Evolutionary conservation across 495 filamentous ascomycete genomes (phyloP), one percentile per base, ranked within the genome.

Genomic region (Lasiosphaeria hispida): DNA sequence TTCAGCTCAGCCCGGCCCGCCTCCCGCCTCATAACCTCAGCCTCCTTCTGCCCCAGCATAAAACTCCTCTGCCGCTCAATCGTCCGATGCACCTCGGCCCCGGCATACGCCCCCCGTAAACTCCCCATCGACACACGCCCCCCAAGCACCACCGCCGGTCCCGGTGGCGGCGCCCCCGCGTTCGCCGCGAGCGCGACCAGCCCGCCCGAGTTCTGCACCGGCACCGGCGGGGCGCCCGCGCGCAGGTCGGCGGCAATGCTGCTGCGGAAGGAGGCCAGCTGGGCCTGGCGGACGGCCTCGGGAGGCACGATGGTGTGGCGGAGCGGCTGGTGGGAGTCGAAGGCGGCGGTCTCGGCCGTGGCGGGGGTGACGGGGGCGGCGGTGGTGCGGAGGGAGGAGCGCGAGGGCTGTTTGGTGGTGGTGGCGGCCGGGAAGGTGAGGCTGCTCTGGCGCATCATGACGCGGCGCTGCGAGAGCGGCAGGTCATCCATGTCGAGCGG

Each of bases 191-290:
- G 49, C 35, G 49, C 15, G 15, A 19, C 34, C 33, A 38, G 36
- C 33, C 35, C 1, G 37, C 14, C 39, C 10, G 36, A 2, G 23
- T 30, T 30, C 23, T 30, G 23, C 23, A 30, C 23, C 23, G 30
- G 4, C 10, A 17, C 7, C 17, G 36, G 43, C 23, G 42, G 50
- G 9, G 51, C 10, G 10, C 6, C 15, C 10, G 71, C 69, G 15
- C 77, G 72, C 10, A 85, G 68, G 36, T 92, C 87, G 10, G 85
- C 78, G 9, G 84, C 84, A 6, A 95, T 74, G 4, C 83, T 87
- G 58, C 85, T 82, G 14, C 90, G 81, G 82, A 90, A 95, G n/a
- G 75, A 80, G n/a, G 87, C 87, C 48, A 95, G 82, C 63, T 81
- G 78, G 0, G 82, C 77, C 23, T 86, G 83, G 17, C 84, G 77